Conservation (phyloP, 2,329 filamentous ascomycete species). For the Parasarocladium wereldwijsianum region DNA sequence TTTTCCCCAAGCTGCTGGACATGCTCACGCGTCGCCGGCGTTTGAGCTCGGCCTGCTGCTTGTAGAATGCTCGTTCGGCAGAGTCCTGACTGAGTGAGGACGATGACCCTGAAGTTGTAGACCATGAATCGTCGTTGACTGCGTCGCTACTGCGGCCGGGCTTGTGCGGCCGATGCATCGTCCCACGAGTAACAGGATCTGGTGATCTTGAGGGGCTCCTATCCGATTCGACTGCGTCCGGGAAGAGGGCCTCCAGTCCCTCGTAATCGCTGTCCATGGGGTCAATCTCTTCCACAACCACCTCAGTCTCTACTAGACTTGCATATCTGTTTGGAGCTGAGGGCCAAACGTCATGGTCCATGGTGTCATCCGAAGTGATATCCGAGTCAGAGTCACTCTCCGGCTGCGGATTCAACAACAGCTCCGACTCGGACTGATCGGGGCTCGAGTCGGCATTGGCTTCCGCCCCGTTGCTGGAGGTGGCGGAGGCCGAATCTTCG, state of each 20-base stretch:
- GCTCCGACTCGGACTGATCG: constrained; percentile 2
- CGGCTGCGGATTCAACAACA: not conserved
- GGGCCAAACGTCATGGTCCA: too few species aligned
- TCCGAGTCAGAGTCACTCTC: constrained; percentile 5
- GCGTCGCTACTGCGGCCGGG: constrained; percentile 28
- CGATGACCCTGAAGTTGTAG: not conserved
- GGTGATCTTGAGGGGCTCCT: constrained; percentile 22
- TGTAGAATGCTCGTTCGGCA: constrained; percentile 24
- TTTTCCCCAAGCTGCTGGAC: constrained; percentile 39
- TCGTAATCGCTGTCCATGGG: constrained; percentile 29
- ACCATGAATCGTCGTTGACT: constrained; percentile 15
- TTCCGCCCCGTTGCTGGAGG: constrained; percentile 13
- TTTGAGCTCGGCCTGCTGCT: constrained; percentile 25
- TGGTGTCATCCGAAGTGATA: not conserved
- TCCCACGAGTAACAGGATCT: too few species aligned
- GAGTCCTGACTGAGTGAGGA: constrained; percentile 14
- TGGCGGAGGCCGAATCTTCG: constrained; percentile 14
- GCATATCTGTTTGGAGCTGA: not conserved
- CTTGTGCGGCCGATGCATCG: constrained; percentile 17
- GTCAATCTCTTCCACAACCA: constrained; percentile 32
- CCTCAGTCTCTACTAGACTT: constrained; percentile 5
- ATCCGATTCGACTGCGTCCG: constrained; percentile 31
- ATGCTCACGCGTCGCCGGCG: constrained; percentile 31
- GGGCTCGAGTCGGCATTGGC: constrained; percentile 8
- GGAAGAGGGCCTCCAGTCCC: constrained; percentile 25